Evolutionary conservation across 305 asterid genomes (phyloP), one percentile per base, ranked within the genome.

Genomic region (Fraxinus baroniana): DNA sequence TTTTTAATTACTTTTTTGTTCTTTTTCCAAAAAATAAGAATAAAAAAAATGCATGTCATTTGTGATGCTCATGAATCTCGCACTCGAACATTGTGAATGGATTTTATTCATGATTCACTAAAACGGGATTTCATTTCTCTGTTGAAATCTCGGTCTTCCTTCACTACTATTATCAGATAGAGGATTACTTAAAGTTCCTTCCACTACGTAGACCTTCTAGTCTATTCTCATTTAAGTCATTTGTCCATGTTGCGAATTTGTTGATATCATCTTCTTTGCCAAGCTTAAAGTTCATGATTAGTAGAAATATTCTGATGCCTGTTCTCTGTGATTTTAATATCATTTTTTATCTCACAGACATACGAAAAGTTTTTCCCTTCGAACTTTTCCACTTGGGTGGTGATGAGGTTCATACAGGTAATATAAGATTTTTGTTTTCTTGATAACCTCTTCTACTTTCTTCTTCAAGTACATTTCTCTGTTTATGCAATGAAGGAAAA

Each of bases 401-500:
- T 77, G 98, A 95, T 84, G 99, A 95, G 91, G 99, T 95, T 76
- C 92, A 95, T 90, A 91, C 97, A 89, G 93, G 99, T 94, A 82
- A 88, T 77, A 32, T 68, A 22, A 32, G 66, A 12, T 74, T 80
- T 83, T 70, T 8, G 24, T 78, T 44, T 68, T 68, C 33, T 81
- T 77, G 20, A 41, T 8, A 52, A 20, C 74, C 33, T 72, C 76
- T 83, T 84, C 81, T 49, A 6, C 74, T 26, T 64, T 79, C 36
- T 79, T 74, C 18, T 24, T 33, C 74, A 66, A 66, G 74, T 26
- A 70, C 75, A 70, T 64, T 24, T 64, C 17, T 64, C 33, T 64
- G 72, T 64, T 46, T 64, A 64, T 22, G 26, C 12, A 22, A 64
- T 30, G 41, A 30, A 30, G 41, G 41, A 30, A 30, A 30, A 30